Conservation (phyloP, 208 protist genomes). For the Acanthamoeba lenticulata region DNA sequence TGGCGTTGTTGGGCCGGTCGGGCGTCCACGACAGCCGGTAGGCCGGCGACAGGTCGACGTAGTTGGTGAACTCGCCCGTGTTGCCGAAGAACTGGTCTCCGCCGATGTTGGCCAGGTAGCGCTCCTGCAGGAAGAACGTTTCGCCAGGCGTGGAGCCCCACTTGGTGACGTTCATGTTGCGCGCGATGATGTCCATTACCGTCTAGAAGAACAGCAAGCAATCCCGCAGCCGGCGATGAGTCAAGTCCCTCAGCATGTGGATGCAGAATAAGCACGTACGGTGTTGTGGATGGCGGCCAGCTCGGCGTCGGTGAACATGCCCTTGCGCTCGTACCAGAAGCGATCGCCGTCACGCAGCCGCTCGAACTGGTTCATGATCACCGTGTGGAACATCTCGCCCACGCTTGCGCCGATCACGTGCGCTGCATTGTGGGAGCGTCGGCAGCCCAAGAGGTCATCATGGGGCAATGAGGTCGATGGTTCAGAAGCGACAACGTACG, state of each 20-base stretch:
- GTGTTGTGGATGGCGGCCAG: slow-evolving; percentile 46
- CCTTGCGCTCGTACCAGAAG: slow-evolving; percentile 68
- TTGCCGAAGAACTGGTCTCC: slow-evolving; percentile 18
- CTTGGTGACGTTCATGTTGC: slow-evolving; percentile 45
- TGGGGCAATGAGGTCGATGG: too few relatives aligned
- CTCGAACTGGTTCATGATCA: slow-evolving; percentile 60
- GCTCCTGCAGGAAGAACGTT: slow-evolving; percentile 21
- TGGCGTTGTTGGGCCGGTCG: slow-evolving; percentile 13
- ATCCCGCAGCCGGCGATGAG: not conserved
- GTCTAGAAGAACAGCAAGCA: not conserved
- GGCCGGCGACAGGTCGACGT: slow-evolving; percentile 33
- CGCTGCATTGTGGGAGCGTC: not conserved
- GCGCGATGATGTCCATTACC: slow-evolving; percentile 25
- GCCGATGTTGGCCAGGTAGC: slow-evolving; percentile 27
- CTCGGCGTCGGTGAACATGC: slow-evolving; percentile 41
- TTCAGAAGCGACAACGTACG: not conserved
- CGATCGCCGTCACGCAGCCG: slow-evolving; percentile 60
- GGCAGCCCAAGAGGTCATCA: not conserved
- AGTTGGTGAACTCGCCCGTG: not conserved
- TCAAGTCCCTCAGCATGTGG: not conserved
- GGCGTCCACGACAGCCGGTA: slow-evolving; percentile 52
- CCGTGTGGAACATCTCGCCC: slow-evolving; percentile 34
- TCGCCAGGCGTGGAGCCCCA: not conserved
- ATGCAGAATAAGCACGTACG: not conserved
- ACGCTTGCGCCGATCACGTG: slow-evolving; percentile 8